phyloP scores from a whole-genome alignment of 2,329 filamentous ascomycete genomes.

The Trichophyton benhamiae region DNA sequence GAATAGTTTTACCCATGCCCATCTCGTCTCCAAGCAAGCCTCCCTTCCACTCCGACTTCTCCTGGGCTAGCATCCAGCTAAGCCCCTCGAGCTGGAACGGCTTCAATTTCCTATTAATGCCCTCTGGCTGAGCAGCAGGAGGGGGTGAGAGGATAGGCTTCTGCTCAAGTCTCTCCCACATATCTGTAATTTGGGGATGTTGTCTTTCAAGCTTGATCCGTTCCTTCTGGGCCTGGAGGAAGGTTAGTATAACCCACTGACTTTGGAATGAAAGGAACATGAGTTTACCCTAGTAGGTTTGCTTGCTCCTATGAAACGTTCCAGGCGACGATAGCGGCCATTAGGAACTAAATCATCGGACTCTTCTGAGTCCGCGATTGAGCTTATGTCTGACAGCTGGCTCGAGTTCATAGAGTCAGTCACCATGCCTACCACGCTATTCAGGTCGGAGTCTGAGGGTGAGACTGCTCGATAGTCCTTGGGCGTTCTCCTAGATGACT shows the following conservation, averaged over 20 bases:
- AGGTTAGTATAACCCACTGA: background rate
- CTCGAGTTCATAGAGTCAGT: background rate
- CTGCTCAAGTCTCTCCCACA: conserved; percentile 69
- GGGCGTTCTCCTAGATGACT: background rate
- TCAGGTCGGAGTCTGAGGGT: background rate
- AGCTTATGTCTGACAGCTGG: background rate
- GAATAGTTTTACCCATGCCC: conserved; percentile 97
- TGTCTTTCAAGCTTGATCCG: conserved; percentile 57
- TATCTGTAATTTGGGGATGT: conserved; percentile 67
- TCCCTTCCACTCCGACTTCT: conserved; percentile 71
- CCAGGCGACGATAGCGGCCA: too few relatives aligned
- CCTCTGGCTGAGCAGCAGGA: conserved; percentile 57
- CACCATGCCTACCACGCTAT: background rate
- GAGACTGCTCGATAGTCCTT: background rate
- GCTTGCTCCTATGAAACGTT: too few relatives aligned
- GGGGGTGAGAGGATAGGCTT: conserved; percentile 54
- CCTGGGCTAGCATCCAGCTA: conserved; percentile 88
- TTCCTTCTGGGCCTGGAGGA: conserved; percentile 36
- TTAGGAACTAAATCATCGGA: too few relatives aligned
- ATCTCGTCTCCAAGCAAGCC: conserved; percentile 94
- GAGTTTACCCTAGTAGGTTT: too few relatives aligned
- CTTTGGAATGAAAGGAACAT: too few relatives aligned
- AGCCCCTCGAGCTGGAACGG: conserved; percentile 88
- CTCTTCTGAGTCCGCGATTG: background rate
- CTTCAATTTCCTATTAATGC: conserved; percentile 74